Evolutionary conservation across 2,329 filamentous ascomycete genomes (phyloP), one percentile per base, ranked within the genome.

Genomic region (Biscogniauxia mediterranea): DNA sequence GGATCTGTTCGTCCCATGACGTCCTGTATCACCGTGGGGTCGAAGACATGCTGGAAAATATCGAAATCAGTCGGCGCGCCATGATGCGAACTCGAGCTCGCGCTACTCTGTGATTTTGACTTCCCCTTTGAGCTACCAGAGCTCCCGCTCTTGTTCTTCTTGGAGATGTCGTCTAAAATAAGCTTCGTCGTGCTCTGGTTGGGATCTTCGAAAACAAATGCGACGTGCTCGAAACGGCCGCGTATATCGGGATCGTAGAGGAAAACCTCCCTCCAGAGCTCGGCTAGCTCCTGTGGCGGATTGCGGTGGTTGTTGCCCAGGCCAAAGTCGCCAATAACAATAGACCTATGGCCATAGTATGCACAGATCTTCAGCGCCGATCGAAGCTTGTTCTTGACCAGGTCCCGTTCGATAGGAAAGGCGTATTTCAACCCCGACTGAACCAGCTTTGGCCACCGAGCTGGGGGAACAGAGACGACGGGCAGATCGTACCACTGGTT

Each of bases 371-470:
- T 83, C 19, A 93, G 82, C 2, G 89, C 87, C 1, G 86, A 85
- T 21, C 86, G 85, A 74, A 93, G 88, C 76, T 92, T 92, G 69
- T 89, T 87, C 69, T 82, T 83, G 76, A 91, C 89, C 73, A 92
- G 81, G 66, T 90, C 86, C 63, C 84, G 84, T 75, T 93, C 90
- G 68, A 88, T 81, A 3, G 81, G 79, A 74, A 93, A 93, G 0
- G 88, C 89, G 75, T 92, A 93, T 64, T 85, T 85, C 63, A 80
- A 80, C n/a, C 86, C 87, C 55, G 81, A 80, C 61, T 86, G 84
- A 68, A 87, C 87, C 49, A 93, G 82, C 75, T 92, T 92, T 19
- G 90, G 90, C 76, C 89, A 86, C 23, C 88, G 84, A 7, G 89
- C 86, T 9, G 90, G 89, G 21, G 88, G 84, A 20, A 92, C 87